Evolutionary conservation across 2,329 filamentous ascomycete species (phyloP).

Genomic region (Proliferodiscus dingleyae): DNA sequence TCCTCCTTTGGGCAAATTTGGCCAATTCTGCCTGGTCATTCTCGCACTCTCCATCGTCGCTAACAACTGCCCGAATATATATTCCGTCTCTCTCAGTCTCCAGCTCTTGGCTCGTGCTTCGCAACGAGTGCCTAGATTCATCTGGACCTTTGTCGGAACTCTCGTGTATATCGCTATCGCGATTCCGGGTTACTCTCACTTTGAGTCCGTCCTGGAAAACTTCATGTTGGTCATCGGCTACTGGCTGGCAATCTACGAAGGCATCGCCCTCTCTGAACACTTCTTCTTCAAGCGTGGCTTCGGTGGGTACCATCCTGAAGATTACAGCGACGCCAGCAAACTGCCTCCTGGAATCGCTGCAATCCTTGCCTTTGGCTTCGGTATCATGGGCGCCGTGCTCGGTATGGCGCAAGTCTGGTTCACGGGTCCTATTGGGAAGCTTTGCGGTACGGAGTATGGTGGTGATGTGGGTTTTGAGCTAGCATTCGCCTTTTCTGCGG

Average conservation of each 20-base stretch:
- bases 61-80: slow-evolving; percentile 69
- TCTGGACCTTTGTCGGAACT: slow-evolving; percentile 61
- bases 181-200: slow-evolving; percentile 63
- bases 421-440: slow-evolving; percentile 59
- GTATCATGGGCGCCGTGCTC: slow-evolving; percentile 59
- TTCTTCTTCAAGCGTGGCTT: slow-evolving; percentile 63
- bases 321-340: slow-evolving; percentile 52
- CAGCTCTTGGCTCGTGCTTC: slow-evolving; percentile 59
- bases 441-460: slow-evolving; percentile 32
- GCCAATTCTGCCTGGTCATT: slow-evolving; percentile 65
- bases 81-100: slow-evolving; percentile 63
- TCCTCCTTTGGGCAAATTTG: slow-evolving; percentile 60
- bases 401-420: slow-evolving; percentile 70
- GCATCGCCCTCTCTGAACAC: slow-evolving; percentile 61
- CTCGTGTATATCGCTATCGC: slow-evolving; percentile 63
- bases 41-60: slow-evolving; percentile 63
- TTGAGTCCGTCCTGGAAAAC: slow-evolving; percentile 60
- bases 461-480: slow-evolving; percentile 63
- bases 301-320: slow-evolving; percentile 50
- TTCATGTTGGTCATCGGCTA: slow-evolving; percentile 68
- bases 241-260: slow-evolving; percentile 71
- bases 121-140: slow-evolving; percentile 59
- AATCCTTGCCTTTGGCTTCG: slow-evolving; percentile 56
- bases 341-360: slow-evolving; percentile 63
- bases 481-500: slow-evolving; percentile 54